Evolutionary conservation across 352 stramenopile genomes (phyloP), one percentile per base, ranked within the genome.

Genomic region (Phytophthora palmivora): DNA sequence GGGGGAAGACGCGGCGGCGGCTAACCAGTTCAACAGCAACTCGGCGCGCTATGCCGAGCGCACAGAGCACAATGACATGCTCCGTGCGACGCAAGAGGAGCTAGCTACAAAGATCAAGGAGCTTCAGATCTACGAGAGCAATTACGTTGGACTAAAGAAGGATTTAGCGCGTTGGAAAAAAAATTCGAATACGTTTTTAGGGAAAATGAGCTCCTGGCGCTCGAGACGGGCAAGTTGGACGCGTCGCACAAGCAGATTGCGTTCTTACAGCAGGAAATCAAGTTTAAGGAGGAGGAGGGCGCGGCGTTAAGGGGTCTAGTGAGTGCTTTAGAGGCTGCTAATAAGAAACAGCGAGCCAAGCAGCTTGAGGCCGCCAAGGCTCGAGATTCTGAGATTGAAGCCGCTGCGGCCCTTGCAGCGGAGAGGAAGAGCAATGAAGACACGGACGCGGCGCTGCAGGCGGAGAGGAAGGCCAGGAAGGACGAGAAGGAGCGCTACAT

Each of bases 151-250:
- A 37, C 76, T 87, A 33, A 92, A 92, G 67, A 89, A 89, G 63
- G 86, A 95, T 46, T 60, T 91, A 5, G 39, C 72, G 48, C 80
- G 82, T 57, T 95, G 86, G 86, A 95, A 93, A 64, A 93, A 39
- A 95, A 93, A 49, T 95, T 93, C 56, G 84, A 95, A 66, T 93
- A 89, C 54, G 84, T 95, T 15, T 93, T 95, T 56, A 72, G 83
- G 39, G 86, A 95, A 63, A 95, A 95, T 66, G 86, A 95, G 67
- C 71, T 95, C 58, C 55, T 95, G 34, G 89, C 82, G 50, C 73
- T 92, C 22, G 86, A 95, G 55, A 91, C 82, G n/a, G 78, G 78
- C 24, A 95, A 95, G 62, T 72, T 95, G n/a, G 84, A 95, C 48
- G 75, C 82, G 14, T 85, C 80, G 0, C 84, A 93, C 66, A 92